A percentile compares a stretch with the other conserved stretches of the same genome.
Evolutionary conservation across 768 basidiomycete species (phyloP).

Genomic region (Auricularia sp.): DNA sequence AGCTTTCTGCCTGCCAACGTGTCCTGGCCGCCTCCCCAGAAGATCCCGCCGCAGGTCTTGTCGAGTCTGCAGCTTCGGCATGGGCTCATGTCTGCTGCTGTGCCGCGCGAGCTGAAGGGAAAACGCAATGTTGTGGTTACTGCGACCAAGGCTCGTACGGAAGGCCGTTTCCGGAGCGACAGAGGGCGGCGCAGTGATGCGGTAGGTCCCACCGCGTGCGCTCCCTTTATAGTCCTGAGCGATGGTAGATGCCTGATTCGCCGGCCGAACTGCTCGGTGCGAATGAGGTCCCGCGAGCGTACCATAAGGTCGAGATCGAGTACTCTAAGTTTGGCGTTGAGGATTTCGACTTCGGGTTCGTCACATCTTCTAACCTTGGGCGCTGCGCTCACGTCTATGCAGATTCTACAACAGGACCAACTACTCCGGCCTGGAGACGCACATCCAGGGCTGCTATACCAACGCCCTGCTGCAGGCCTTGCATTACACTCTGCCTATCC

Average conservation of each 20-base stretch:
- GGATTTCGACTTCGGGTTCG: constrained; percentile 95
- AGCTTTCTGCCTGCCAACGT: constrained; percentile 41
- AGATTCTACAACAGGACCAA: constrained; percentile 91
- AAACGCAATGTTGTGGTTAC: constrained; percentile 65
- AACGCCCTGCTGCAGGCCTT: constrained; percentile 86
- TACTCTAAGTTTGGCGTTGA: constrained; percentile 98
- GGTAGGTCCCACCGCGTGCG: constrained; percentile 21
- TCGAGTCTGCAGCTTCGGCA: constrained; percentile 77
- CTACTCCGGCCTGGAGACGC: constrained; percentile 89
- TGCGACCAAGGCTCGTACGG: constrained; percentile 36
- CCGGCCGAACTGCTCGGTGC: constrained; percentile 40
- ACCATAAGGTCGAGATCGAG: constrained; percentile 91
- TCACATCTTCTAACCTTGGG: constrained; percentile 6
- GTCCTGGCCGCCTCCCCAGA: constrained; percentile 56
- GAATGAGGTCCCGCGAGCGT: constrained; percentile 64
- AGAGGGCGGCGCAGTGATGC: constrained; percentile 39
- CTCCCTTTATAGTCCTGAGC: background rate
- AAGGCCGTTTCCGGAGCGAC: constrained; percentile 80
- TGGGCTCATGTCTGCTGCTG: constrained; percentile 77
- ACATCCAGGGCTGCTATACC: constrained; percentile 95
- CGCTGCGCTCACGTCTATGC: constrained; percentile 3
- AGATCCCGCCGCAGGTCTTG: constrained; percentile 72
- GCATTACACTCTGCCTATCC: constrained; percentile 71
- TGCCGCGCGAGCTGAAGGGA: constrained; percentile 79
- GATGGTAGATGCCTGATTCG: constrained; percentile 26